Evolutionary conservation across 2,329 filamentous ascomycete genomes (phyloP).

Genomic region (Fusarium sp.): DNA sequence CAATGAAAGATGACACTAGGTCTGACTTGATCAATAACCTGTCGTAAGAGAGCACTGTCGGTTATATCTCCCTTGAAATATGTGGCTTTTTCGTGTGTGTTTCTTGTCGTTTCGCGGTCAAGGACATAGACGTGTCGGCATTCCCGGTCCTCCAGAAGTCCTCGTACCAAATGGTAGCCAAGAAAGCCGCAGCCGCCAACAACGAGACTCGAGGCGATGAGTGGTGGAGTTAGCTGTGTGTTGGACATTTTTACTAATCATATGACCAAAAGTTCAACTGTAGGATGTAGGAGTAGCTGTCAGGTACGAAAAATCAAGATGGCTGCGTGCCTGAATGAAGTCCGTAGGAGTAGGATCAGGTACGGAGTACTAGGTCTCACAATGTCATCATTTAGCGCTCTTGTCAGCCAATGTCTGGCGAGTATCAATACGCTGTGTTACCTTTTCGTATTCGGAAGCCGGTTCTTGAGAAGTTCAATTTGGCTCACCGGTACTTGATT

Average conservation of each 20-base stretch:
- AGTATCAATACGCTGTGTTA: too few relatives aligned
- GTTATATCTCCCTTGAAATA: slow-evolving; percentile 50
- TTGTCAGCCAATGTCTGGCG: too few relatives aligned
- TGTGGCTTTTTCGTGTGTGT: slow-evolving; percentile 40
- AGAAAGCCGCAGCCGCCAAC: slow-evolving; percentile 54
- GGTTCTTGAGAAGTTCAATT: too few relatives aligned
- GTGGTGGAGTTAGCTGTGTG: background rate
- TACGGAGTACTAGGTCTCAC: too few relatives aligned
- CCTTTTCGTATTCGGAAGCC: too few relatives aligned
- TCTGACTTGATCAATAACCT: slow-evolving; percentile 40
- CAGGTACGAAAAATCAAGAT: too few relatives aligned
- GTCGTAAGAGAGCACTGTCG: slow-evolving; percentile 17
- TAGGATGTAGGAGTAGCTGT: too few relatives aligned
- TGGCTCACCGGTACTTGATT: too few relatives aligned
- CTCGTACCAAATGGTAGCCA: slow-evolving; percentile 51
- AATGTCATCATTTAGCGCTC: too few relatives aligned
- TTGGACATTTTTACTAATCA: background rate
- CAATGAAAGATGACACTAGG: slow-evolving; percentile 52
- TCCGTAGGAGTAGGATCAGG: too few relatives aligned
- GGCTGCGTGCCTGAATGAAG: too few relatives aligned
- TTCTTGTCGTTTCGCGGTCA: slow-evolving; percentile 45
- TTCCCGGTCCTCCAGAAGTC: slow-evolving; percentile 44
- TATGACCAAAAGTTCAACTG: too few relatives aligned
- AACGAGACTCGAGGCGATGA: slow-evolving; percentile 28
- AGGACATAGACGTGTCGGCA: slow-evolving; percentile 48